Base-by-base conservation (phyloP, 106 monocot species). In the Platanthera guangdongensis region DNA sequence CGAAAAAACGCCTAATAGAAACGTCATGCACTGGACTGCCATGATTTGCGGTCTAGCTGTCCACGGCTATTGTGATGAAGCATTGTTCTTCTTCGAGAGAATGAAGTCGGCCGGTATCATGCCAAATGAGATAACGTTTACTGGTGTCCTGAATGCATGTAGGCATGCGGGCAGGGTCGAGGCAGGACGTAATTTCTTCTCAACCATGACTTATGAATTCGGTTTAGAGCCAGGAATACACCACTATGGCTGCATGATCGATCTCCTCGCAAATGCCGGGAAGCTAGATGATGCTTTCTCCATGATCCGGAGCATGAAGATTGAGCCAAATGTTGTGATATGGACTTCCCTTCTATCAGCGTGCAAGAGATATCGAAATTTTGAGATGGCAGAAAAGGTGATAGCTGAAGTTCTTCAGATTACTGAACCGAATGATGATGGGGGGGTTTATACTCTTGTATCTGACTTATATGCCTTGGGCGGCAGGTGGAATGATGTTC, bases 181-280 rank as follows among this genome's bases (percentile, higher is more conserved):
- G 32, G 76, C 85, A 30, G 94, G 82, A 12, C 71, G 78, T 77
- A 57, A 55, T 59, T 86, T 77, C 18, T 87, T 90, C 51, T 10
- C 5, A 3, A 76, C 76, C 74, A 88, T 94, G 90, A 78, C 78
- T 0, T 67, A 83, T 0, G 88, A 83, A 48, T 85, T 81, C 51
- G 85, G 88, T 1, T 54, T 85, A 14, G 71, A 88, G 78, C 93
- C 93, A 0, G 75, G 60, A 4, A 79, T 94, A 57, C 84, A 88
- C 22, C 90, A 90, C 21, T 94, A 86, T 51, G 93, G 90, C 6
- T 94, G 93, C 75, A 83, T 94, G 82, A 90, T 94, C 6, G 90
- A 94, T 72, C 49, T 94, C 45, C 77, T 90, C 50, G 86, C 87
- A 1, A 88, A 86, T 48, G 83, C 78, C 0, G 93, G 93, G 52